A percentile compares a stretch with the other conserved stretches of the same genome.
Conservation (phyloP, 176 grass and related monocot genomes). For the Cenchrus purpureus region DNA sequence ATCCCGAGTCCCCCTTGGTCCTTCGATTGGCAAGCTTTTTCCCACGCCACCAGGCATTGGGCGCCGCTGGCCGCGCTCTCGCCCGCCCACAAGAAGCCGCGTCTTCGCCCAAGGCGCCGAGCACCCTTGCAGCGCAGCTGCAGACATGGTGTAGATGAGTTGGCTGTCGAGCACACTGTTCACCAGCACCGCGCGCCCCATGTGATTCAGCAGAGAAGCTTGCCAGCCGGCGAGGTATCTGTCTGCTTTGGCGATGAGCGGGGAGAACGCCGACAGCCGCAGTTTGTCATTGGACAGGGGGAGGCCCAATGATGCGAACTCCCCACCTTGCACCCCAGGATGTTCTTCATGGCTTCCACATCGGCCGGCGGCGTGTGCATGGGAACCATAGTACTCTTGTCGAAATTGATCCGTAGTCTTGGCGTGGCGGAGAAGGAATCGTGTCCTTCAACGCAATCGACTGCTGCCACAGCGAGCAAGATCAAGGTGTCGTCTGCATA, state of each 20-base stretch:
- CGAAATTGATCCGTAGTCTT: not conserved
- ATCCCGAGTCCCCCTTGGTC: too few species aligned
- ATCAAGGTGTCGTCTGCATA: not conserved
- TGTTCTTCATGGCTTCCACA: rapidly evolving
- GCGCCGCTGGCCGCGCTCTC: too few species aligned
- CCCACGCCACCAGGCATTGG: too few species aligned
- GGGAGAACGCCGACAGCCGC: not conserved
- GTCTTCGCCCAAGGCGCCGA: too few species aligned
- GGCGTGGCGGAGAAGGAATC: not conserved
- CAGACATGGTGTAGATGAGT: too few species aligned
- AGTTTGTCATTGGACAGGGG: not conserved
- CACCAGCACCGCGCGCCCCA: not conserved
- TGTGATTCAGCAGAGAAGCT: rapidly evolving
- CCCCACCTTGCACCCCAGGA: not conserved
- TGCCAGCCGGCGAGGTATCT: not conserved
- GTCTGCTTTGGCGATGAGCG: too few species aligned
- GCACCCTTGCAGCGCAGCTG: too few species aligned
- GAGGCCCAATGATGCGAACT: not conserved
- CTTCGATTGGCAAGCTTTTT: too few species aligned
- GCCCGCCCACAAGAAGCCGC: too few species aligned
- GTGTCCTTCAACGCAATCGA: rapidly evolving
- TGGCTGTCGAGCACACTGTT: not conserved
- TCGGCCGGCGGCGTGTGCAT: not conserved
- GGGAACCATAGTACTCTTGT: too few species aligned
- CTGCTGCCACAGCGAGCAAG: rapidly evolving